phyloP scores from a whole-genome alignment of 768 basidiomycete species.

The Sistotremastrum suecicum region DNA sequence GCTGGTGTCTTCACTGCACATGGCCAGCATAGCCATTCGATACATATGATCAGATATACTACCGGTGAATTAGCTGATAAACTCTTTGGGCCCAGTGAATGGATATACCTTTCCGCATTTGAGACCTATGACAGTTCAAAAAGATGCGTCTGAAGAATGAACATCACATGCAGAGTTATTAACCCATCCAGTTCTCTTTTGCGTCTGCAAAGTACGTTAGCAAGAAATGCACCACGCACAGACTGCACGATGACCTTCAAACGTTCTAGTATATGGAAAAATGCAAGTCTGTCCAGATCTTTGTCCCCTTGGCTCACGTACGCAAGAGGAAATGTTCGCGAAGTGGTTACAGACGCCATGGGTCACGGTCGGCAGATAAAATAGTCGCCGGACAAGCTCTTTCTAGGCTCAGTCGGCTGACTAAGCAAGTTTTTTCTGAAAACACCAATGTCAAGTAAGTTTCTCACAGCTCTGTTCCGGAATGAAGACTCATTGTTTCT shows the following conservation, averaged over 20 bases:
- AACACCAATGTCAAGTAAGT: too few species aligned
- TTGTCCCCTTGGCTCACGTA: conserved; percentile 40
- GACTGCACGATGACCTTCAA: conserved; percentile 49
- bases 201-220: conserved; percentile 42
- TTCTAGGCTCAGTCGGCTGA: too few species aligned
- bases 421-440: too few species aligned
- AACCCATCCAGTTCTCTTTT: conserved; percentile 94
- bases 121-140: conserved; percentile 39
- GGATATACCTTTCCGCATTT: conserved; percentile 62
- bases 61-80: background rate
- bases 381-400: too few species aligned
- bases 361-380: too few species aligned
- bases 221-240: background rate
- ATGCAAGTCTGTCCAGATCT: conserved; percentile 63
- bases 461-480: too few species aligned
- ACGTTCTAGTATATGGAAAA: conserved; percentile 79
- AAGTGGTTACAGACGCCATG: too few species aligned
- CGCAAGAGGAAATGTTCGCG: conserved; percentile 34
- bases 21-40: conserved; percentile 87
- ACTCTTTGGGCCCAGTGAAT: background rate
- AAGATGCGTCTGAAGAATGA: background rate
- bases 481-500: background rate
- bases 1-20: conserved; percentile 65
- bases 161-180: conserved; percentile 46
- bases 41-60: conserved; percentile 98